A percentile compares a stretch with the other conserved stretches of the same genome.
Evolutionary conservation across 176 grass and related monocot species (phyloP).

Genomic region (Zizania latifolia): DNA sequence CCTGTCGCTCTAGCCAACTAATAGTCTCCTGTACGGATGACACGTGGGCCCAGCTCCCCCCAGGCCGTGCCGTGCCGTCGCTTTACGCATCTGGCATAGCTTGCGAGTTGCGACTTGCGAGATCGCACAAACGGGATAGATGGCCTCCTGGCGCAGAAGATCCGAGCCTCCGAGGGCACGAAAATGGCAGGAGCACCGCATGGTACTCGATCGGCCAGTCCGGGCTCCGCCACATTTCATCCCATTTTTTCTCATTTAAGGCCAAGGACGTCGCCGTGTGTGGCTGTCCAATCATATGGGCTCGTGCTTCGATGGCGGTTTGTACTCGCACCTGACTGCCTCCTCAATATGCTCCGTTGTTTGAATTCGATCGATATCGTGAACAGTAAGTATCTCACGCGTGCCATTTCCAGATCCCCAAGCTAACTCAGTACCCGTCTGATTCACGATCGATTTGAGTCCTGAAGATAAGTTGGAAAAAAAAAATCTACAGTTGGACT

Average conservation of each 20-base stretch:
- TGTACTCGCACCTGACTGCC: neutral
- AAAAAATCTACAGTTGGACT: neutral
- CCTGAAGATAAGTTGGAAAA: neutral
- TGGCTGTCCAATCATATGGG: slow-evolving; percentile 16
- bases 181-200: neutral
- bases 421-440: too few relatives aligned
- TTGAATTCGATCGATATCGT: slow-evolving; percentile 10
- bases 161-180: neutral
- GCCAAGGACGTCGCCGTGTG: neutral
- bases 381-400: neutral
- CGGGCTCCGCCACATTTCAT: neutral
- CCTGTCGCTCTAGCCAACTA: neutral
- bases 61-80: neutral
- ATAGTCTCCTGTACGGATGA: neutral
- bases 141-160: too few relatives aligned
- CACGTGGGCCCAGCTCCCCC: neutral
- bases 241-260: neutral
- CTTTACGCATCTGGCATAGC: too few relatives aligned
- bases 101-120: too few relatives aligned
- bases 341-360: slow-evolving; percentile 10
- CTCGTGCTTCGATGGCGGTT: slow-evolving; percentile 7
- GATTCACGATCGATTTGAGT: neutral
- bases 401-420: too few relatives aligned
- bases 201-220: neutral
- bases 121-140: too few relatives aligned